These are phyloP conservation scores for Verruconis gallopava DNA, from an alignment of 2,329 filamentous ascomycete species.

Conservation along the genomic window DNA sequence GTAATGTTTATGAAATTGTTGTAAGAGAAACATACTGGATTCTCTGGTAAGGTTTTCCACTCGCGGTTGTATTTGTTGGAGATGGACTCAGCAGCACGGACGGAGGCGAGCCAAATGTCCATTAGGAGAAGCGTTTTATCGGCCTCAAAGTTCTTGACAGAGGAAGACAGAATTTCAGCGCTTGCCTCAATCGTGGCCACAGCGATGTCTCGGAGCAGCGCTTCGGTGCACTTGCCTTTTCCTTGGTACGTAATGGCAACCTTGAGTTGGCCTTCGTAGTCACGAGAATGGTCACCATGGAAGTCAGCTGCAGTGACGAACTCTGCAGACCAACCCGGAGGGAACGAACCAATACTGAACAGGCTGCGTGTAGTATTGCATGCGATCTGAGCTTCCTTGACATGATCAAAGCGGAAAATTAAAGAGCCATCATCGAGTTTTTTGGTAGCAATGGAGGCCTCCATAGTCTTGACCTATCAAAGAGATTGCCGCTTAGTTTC, in stretches of 20 bases:
- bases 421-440: slow-evolving; percentile 2
- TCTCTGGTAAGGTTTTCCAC: background rate
- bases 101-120: background rate
- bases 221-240: background rate
- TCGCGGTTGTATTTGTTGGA: slow-evolving; percentile 1
- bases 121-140: background rate
- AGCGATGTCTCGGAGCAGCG: background rate
- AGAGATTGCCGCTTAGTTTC: background rate
- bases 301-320: background rate
- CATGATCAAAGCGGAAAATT: slow-evolving; percentile 9
- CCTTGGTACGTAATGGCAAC: background rate
- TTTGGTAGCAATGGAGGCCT: slow-evolving; percentile 4
- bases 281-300: background rate
- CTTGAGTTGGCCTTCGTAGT: slow-evolving; percentile 1
- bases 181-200: background rate
- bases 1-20: background rate
- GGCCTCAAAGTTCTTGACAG: background rate
- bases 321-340: background rate
- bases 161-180: background rate
- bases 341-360: background rate
- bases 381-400: slow-evolving; percentile 4
- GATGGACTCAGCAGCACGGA: background rate
- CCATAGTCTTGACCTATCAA: background rate
- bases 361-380: background rate
- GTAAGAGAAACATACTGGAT: background rate